Evolutionary conservation across 1,284 basidiomycete genomes (phyloP), one percentile per base, ranked within the genome.

Genomic region (Marasmius sp.): DNA sequence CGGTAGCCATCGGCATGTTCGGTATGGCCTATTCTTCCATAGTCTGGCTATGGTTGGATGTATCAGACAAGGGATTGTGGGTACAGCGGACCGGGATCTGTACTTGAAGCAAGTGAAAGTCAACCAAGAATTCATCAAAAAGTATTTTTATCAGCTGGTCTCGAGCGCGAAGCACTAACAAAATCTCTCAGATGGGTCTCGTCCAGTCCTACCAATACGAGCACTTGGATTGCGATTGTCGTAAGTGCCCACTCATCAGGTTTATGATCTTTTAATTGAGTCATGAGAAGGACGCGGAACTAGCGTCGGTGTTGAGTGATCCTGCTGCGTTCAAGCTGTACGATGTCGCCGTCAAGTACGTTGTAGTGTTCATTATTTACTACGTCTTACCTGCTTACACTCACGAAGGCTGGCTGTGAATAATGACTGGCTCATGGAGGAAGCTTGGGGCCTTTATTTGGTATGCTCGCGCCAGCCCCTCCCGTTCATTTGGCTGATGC

Each of bases 371-470:
- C 37, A 20, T 47, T 18, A 52, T 53, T 47, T 36, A 11, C 16
- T 34, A 48, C 41, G 16, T 50, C 37, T 58, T 1, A 36, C 38
- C 47, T 63, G 14, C 57, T 7, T 36, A 18, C 39, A 51, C 14
- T 48, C 36, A 18, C 57, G n/a, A 47, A 88, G 86, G 66, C 77
- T 86, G 22, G 84, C 87, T 10, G 79, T 84, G 6, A 85, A 84
- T 66, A 84, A 88, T 61, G 85, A 88, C 62, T 89, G 86, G 87
- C 69, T 85, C 10, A 75, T 87, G 55, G 88, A 91, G 71, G 88
- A 89, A 71, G 88, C 85, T 14, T 87, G 84, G 83, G 86, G 81
- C 20, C 71, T 89, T 38, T 90, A 82, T 67, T 72, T 90, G 68
- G 87, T 87, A 61, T 57, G 79, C 63, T 12, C 37, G 12, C 16